phyloP scores from a whole-genome alignment of 257 asterid genomes.

The Ilex asprella region DNA sequence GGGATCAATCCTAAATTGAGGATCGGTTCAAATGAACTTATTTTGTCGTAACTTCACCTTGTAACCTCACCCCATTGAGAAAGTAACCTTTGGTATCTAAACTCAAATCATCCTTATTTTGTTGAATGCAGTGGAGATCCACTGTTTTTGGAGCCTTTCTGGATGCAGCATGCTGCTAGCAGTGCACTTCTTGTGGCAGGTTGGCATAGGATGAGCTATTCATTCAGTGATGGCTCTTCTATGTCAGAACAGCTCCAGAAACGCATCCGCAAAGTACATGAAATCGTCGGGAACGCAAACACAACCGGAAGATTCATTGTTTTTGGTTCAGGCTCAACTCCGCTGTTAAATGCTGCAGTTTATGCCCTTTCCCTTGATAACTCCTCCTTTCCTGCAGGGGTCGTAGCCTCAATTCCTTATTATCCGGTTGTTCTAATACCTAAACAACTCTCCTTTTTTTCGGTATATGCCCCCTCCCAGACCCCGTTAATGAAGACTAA shows the following conservation, averaged over 20 bases:
- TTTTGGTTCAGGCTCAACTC: conserved; percentile 70
- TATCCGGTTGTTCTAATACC: conserved; percentile 37
- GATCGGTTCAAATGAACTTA: too few relatives aligned
- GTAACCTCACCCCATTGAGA: not conserved
- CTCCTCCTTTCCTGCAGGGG: conserved; percentile 41
- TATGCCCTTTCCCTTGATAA: conserved; percentile 52
- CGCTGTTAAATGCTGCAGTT: conserved; percentile 59
- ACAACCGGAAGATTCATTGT: conserved; percentile 43
- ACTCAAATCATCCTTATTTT: not conserved
- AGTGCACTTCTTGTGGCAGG: conserved; percentile 59
- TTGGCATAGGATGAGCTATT: conserved; percentile 83
- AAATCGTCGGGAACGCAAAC: conserved; percentile 39
- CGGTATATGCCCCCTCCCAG: too few relatives aligned
- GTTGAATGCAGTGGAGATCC: conserved; percentile 29
- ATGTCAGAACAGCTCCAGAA: conserved; percentile 39
- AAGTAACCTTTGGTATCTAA: not conserved
- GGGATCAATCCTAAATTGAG: too few relatives aligned
- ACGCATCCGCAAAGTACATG: conserved; percentile 38
- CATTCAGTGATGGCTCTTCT: conserved; percentile 8
- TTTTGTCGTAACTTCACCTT: too few relatives aligned
- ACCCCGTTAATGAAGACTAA: too few relatives aligned
- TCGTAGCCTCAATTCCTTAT: conserved; percentile 44
- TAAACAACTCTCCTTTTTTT: not conserved
- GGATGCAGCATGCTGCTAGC: conserved; percentile 31
- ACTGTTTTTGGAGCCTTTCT: conserved; percentile 26